Evolutionary conservation across 169 alveolate species (phyloP), one percentile per base, ranked within the genome.

Genomic region (Plasmodium relictum): DNA sequence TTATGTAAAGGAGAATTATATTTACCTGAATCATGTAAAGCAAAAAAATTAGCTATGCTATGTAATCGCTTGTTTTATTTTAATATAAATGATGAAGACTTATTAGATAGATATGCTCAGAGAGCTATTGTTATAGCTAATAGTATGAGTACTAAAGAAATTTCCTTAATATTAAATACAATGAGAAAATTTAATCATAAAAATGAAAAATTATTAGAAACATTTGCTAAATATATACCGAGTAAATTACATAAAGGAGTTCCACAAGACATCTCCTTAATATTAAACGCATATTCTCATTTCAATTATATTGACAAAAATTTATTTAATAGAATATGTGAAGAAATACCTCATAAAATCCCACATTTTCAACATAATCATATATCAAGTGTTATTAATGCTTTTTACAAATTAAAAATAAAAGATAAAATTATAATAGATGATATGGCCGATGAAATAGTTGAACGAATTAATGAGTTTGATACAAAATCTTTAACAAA

Each of bases 291-390:
- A 12, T 83, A 83, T 83, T 26, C 91, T 45, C 83, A 83, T 69
- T 83, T 83, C 39, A 66, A 83, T 69, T 83, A 22, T 83, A 59
- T 68, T 4, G 91, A 83, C 44, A 66, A 83, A 12, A 68, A 83
- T 58, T 83, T 83, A 63, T 68, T 83, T 48, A 83, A 45, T 72
- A 68, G 91, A 48, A 83, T 83, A 83, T 83, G 91, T 56, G 91
- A 83, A 83, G 91, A 83, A 56, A 83, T 83, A n/a, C 91, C 91
- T 14, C 91, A 83, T 65, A 83, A 83, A 69, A 69, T 83, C 54
- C 78, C 91, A 1, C 42, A 83, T 54, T 83, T 83, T 20, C 18
- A 68, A 56, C 86, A 20, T 56, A 41, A 24, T 56, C 91, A 83
- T 22, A 83, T 83, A 54, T 37, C 91, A 18, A 83, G 91, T 39